Conservation (phyloP, 1,139 yeast genomes). For the Candida sojae region DNA sequence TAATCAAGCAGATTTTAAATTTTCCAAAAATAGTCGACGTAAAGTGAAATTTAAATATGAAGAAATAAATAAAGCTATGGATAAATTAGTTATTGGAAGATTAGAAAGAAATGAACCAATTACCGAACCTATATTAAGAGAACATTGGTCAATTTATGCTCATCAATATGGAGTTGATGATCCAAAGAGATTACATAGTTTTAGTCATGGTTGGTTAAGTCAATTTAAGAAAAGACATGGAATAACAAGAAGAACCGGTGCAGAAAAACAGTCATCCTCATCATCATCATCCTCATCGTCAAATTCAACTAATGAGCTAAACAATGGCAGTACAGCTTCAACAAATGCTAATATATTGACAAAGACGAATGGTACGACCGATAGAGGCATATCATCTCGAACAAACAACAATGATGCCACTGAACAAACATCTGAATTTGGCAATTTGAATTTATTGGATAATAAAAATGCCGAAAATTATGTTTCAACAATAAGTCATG, state of each 20-base stretch:
- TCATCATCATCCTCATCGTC: no score
- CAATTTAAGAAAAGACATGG: slow-evolving; percentile 64
- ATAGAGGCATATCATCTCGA: neutral
- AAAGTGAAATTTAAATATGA: slow-evolving; percentile 57
- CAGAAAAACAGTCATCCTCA: slow-evolving; percentile 20
- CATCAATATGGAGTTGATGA: slow-evolving; percentile 59
- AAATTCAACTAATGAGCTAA: neutral
- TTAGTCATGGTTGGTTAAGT: slow-evolving; percentile 63
- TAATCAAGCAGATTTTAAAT: slow-evolving; percentile 35
- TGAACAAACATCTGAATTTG: no score
- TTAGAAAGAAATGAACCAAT: slow-evolving; percentile 47
- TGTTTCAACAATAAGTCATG: slow-evolving; percentile 6
- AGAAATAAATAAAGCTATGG: slow-evolving; percentile 60
- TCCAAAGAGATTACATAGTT: slow-evolving; percentile 54
- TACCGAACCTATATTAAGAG: slow-evolving; percentile 55
- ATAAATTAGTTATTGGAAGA: slow-evolving; percentile 47
- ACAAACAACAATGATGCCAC: no score
- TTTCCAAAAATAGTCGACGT: slow-evolving; percentile 44
- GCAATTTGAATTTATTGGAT: no score
- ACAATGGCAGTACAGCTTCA: neutral
- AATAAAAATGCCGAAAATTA: slow-evolving; percentile 6
- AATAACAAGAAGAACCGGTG: slow-evolving; percentile 27
- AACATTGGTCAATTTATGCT: slow-evolving; percentile 58
- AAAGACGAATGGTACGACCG: neutral
- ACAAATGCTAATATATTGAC: neutral